Conservation (phyloP, 768 basidiomycete species). For the Rubroboletus satanas region DNA sequence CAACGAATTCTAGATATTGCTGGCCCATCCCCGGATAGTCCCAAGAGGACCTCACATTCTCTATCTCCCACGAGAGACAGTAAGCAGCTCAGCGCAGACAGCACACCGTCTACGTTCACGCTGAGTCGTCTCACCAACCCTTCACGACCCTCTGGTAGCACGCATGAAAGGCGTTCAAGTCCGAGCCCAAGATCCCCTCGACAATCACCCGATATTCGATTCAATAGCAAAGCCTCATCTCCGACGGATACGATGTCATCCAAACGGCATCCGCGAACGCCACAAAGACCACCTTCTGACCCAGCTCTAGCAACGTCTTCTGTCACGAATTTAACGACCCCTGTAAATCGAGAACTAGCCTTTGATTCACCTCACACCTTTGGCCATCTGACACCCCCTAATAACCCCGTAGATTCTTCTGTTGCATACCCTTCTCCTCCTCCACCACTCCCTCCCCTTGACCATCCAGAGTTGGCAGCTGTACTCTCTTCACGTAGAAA, state of each 20-base stretch:
- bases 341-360: conserved; percentile 19
- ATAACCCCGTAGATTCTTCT: conserved; percentile 17
- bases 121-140: conserved; percentile 17
- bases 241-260: conserved; percentile 29
- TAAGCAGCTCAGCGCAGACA: conserved; percentile 14
- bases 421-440: conserved; percentile 34
- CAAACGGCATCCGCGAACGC: conserved; percentile 23
- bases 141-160: conserved; percentile 12
- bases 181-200: conserved; percentile 16
- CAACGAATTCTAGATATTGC: conserved; percentile 13
- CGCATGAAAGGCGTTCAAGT: conserved; percentile 8
- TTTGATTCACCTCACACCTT: conserved; percentile 41
- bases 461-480: conserved; percentile 36
- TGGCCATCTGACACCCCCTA: conserved; percentile 36
- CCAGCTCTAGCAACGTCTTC: conserved; percentile 15
- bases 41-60: conserved; percentile 14
- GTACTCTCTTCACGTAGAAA: conserved; percentile 21
- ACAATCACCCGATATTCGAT: conserved; percentile 16
- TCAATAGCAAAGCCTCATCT: conserved; percentile 29
- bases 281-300: conserved; percentile 22
- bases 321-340: conserved; percentile 25
- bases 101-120: conserved; percentile 18
- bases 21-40: conserved; percentile 10
- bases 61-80: conserved; percentile 18
- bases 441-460: conserved; percentile 55